phyloP scores from a whole-genome alignment of 768 basidiomycete genomes.

The Leccinum barrowsii region DNA sequence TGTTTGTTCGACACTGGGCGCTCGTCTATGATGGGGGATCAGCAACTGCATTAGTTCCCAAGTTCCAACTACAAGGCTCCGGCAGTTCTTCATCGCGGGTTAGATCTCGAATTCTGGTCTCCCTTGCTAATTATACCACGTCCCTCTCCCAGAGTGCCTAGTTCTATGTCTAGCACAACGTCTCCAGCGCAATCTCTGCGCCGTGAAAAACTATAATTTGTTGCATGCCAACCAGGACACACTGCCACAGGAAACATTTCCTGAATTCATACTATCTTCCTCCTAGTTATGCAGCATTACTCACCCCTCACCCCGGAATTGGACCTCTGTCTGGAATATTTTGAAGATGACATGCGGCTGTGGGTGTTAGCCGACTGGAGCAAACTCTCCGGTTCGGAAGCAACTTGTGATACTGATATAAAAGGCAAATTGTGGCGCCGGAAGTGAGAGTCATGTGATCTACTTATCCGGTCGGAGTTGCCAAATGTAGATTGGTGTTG shows the following conservation, averaged over 20 bases:
- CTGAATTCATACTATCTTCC: background rate
- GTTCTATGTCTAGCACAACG: background rate
- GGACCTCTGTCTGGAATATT: background rate
- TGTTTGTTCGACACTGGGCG: background rate
- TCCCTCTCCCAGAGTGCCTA: background rate
- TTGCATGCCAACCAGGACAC: background rate
- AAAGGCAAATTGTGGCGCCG: conserved; percentile 11
- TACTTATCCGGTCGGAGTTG: conserved; percentile 11
- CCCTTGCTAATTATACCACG: background rate
- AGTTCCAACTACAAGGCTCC: no score
- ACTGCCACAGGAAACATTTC: background rate
- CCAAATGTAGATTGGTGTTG: conserved; percentile 15
- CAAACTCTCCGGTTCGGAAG: conserved; percentile 18
- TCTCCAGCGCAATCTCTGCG: conserved; percentile 1
- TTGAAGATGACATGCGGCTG: conserved; percentile 11
- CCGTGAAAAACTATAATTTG: background rate
- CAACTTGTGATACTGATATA: conserved; percentile 5
- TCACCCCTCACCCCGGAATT: no score
- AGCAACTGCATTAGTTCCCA: no score
- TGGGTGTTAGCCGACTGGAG: conserved; percentile 19
- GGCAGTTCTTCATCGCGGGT: background rate
- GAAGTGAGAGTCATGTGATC: conserved; percentile 15
- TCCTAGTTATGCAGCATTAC: no score
- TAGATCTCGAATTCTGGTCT: background rate
- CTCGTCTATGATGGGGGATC: no score